These are phyloP conservation scores for Trifolium dubium DNA, from an alignment of 306 rosid genomes.

Conservation along the genomic window DNA sequence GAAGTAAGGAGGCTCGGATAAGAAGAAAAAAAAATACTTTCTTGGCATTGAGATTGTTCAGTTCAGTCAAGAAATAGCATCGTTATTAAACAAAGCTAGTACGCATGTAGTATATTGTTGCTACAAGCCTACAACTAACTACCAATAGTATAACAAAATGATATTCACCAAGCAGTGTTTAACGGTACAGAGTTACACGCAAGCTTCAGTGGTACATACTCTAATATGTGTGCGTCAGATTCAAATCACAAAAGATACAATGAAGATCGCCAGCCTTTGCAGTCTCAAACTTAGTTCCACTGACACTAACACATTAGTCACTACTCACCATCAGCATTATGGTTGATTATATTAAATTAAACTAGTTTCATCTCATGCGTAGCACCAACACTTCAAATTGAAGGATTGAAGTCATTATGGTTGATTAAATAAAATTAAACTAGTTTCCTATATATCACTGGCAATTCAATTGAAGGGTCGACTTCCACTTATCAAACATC, in stretches of 20 bases:
- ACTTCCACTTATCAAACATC: too few species aligned
- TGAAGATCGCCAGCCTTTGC: background rate
- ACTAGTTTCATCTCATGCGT: background rate
- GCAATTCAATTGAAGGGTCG: background rate
- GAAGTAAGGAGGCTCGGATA: slow-evolving; percentile 1
- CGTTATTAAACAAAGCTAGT: background rate
- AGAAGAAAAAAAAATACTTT: background rate
- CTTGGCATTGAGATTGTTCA: slow-evolving; percentile 2
- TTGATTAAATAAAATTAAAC: background rate
- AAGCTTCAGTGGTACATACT: background rate
- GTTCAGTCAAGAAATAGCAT: background rate
- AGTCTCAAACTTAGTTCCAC: background rate
- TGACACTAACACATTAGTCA: background rate
- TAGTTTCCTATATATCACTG: background rate
- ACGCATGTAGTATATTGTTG: background rate
- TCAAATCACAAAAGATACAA: background rate
- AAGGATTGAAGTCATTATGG: background rate
- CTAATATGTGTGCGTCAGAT: background rate
- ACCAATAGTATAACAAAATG: background rate
- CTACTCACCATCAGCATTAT: background rate
- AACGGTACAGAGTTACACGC: too few species aligned
- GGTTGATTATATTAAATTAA: background rate
- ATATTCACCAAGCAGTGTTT: background rate
- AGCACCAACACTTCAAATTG: background rate
- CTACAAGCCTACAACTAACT: background rate